Base-by-base conservation (phyloP, 495 filamentous ascomycete species). In the Peziza echinospora region DNA sequence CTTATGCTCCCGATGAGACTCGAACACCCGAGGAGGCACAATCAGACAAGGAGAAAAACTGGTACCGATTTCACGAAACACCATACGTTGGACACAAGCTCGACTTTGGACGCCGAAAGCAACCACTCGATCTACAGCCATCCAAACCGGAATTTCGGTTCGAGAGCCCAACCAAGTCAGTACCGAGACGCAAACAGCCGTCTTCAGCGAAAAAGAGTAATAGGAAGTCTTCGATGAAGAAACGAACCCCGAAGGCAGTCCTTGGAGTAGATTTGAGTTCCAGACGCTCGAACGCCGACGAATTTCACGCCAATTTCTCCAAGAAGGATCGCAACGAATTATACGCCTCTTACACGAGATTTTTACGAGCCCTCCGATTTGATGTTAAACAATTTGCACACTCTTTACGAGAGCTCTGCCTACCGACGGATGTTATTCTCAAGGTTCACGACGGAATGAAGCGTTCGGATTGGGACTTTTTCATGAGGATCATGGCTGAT, bases 121-220 rank as follows among this genome's bases (percentile, higher is more conserved):
- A 9, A 21, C 23, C 10, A 11, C 24, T 26, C 24, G 44, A 45
- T 23, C 17, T 43, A 21, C 26, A 11, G 21, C 54, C 54, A 3
- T 44, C 51, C 24, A 59, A 56, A 24, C 56, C 56, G 8, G 51
- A 56, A 9, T 57, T 58, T 41, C 44, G 53, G 13, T 54, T 57
- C 46, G 53, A 58, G 16, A 58, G 50, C 30, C 51, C 55, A 1
- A 50, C 48, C n/a, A 45, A 46, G 9, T 53, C 54, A 10, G 28
- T 16, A 16, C 16, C 28, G 16, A 34, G 16, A 34, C 28, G 28
- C 16, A 34, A 34, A 34, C 9, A 9, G 0, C 28, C 28, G 16
- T 34, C 28, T 16, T 34, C 28, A 10, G 28, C 28, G 16, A 34
- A 2, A 34, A 34, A 34, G 16, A n/a, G n/a, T n/a, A n/a, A n/a